These are phyloP conservation scores for Bacidia gigantensis DNA, from an alignment of 495 filamentous ascomycete species.

Conservation along the genomic window DNA sequence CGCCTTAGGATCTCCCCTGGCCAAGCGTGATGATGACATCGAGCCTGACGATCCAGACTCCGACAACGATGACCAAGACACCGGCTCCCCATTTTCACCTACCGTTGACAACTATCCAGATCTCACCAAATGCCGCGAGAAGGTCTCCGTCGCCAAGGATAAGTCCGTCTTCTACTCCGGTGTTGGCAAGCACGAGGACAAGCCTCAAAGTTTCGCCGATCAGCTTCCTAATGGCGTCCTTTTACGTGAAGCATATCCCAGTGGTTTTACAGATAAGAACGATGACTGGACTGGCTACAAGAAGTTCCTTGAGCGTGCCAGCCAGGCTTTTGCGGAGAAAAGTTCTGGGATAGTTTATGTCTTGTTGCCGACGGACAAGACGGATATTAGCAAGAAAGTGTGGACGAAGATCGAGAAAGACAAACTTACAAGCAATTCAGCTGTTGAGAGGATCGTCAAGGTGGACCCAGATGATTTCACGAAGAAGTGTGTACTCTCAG, in stretches of 20 bases:
- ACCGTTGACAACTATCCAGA: neutral
- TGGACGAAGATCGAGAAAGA: neutral
- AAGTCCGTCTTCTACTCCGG: slow-evolving; percentile 4
- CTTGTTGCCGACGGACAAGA: neutral
- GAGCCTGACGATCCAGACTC: neutral
- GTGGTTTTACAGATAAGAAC: neutral
- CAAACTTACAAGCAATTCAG: neutral
- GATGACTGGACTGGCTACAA: neutral
- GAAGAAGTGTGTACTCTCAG: neutral
- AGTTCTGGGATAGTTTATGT: neutral
- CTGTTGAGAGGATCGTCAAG: neutral
- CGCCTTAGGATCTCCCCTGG: neutral
- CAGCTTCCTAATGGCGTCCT: neutral
- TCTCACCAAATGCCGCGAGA: neutral
- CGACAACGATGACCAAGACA: neutral
- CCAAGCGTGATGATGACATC: neutral
- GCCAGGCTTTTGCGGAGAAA: neutral
- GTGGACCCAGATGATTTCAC: neutral
- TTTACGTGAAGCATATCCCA: neutral
- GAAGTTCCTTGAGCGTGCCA: neutral
- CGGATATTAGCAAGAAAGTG: neutral
- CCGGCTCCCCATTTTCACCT: neutral
- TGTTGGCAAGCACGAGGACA: neutral
- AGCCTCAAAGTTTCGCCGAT: neutral
- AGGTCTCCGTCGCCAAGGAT: neutral